phyloP scores from a whole-genome alignment of 495 filamentous ascomycete genomes.

The Lasiosphaeriaceae sp. region DNA sequence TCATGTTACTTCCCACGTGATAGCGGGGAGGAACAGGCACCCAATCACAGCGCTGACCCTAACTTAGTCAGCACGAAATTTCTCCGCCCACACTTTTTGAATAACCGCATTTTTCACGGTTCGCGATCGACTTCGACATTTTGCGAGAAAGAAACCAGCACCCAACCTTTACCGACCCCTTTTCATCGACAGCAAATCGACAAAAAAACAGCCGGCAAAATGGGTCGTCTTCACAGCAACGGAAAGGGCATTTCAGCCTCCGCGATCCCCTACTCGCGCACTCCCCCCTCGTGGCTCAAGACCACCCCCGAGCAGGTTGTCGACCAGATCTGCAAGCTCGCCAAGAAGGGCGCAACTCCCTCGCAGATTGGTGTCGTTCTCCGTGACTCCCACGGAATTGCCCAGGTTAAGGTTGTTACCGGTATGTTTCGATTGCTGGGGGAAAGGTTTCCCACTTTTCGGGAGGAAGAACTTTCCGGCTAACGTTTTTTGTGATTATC shows the following conservation, averaged over 20 bases:
- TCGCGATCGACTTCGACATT: slow-evolving; percentile 9
- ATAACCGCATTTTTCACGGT: slow-evolving; percentile 14
- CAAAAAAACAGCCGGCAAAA: slow-evolving; percentile 51
- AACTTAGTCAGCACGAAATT: slow-evolving; percentile 11
- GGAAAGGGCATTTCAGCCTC: slow-evolving; percentile 97
- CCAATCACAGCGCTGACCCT: slow-evolving; percentile 20
- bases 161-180: slow-evolving; percentile 16
- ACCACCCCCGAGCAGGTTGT: slow-evolving; percentile 84
- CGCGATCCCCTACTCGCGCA: slow-evolving; percentile 94
- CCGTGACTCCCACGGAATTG: slow-evolving; percentile 93
- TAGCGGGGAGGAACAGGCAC: not conserved
- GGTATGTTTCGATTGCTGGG: slow-evolving; percentile 59
- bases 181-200: slow-evolving; percentile 26
- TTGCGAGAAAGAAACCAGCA: slow-evolving; percentile 23
- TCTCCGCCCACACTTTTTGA: slow-evolving; percentile 14
- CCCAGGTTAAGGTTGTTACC: slow-evolving; percentile 94
- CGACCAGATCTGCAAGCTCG: slow-evolving; percentile 98
- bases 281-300: slow-evolving; percentile 87
- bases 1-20: slow-evolving; percentile 7
- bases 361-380: slow-evolving; percentile 98
- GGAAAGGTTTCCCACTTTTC: too few relatives aligned
- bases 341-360: slow-evolving; percentile 93
- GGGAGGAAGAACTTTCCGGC: slow-evolving; percentile 9
- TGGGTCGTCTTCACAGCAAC: slow-evolving; percentile 99
- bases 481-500: slow-evolving; percentile 17